A percentile compares a stretch with the other conserved stretches of the same genome.
Conservation (phyloP, 2,329 filamentous ascomycete species). For the Cladophialophora bantiana region DNA sequence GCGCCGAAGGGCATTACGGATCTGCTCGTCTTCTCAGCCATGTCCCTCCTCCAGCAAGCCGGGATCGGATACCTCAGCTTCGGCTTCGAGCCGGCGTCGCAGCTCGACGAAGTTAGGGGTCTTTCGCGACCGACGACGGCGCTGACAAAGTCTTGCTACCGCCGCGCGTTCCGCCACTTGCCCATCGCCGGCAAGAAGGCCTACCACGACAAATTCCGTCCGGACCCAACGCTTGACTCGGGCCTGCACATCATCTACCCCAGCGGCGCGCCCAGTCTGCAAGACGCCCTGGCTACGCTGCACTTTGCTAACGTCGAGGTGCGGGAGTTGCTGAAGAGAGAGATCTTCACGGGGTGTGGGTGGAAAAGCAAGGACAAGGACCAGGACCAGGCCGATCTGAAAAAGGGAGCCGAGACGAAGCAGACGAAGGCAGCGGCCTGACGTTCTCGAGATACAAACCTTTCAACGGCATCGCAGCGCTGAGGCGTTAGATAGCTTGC, state of each 20-base stretch:
- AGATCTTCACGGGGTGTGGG: constrained; percentile 12
- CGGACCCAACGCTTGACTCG: constrained; percentile 45
- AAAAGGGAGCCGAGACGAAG: background rate
- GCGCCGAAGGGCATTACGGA: constrained; percentile 50
- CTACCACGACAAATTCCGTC: constrained; percentile 51
- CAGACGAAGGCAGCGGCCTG: background rate
- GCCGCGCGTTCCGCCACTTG: constrained; percentile 45
- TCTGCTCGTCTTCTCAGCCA: constrained; percentile 48
- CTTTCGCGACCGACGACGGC: constrained; percentile 43
- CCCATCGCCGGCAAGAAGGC: constrained; percentile 50
- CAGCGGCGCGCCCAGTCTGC: constrained; percentile 43
- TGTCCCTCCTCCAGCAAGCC: constrained; percentile 48
- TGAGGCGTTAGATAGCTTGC: too few relatives aligned
- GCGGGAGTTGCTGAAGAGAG: constrained; percentile 35
- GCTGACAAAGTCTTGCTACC: constrained; percentile 45
- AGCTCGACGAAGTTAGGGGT: constrained; percentile 46
- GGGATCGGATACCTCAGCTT: constrained; percentile 48
- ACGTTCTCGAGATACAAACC: background rate
- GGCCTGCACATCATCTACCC: constrained; percentile 49
- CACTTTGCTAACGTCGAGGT: constrained; percentile 52
- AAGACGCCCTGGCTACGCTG: constrained; percentile 46
- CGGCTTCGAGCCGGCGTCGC: constrained; percentile 49
- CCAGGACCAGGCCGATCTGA: background rate
- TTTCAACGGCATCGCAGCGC: background rate
- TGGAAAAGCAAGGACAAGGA: constrained; percentile 6